These are phyloP conservation scores for Cronartium quercuum DNA, from an alignment of 1,284 basidiomycete species.

Conservation along the genomic window DNA sequence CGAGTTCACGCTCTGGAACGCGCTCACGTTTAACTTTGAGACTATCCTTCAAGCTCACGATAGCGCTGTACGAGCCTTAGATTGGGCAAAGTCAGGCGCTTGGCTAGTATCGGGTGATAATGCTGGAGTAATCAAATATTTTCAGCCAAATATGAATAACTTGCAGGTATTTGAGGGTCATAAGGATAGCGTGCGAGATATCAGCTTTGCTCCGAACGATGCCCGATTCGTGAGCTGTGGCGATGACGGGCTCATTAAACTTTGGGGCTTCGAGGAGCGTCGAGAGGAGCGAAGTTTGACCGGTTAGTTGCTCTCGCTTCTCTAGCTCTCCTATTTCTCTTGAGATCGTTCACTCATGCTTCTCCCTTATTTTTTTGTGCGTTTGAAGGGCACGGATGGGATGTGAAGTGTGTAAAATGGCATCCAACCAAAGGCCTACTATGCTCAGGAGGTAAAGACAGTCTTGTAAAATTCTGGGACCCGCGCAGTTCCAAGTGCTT, in stretches of 20 bases:
- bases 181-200: conserved; percentile 64
- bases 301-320: conserved; percentile 54
- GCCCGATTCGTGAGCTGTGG: conserved; percentile 84
- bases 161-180: conserved; percentile 86
- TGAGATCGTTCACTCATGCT: not conserved
- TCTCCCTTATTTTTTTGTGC: not conserved
- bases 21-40: conserved; percentile 97
- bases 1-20: conserved; percentile 98
- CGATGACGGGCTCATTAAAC: conserved; percentile 85
- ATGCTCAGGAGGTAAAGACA: conserved; percentile 92
- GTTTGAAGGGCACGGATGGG: conserved; percentile 82
- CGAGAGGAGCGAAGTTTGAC: conserved; percentile 78
- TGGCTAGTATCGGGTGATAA: conserved; percentile 91
- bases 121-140: conserved; percentile 92
- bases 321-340: not conserved
- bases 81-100: conserved; percentile 82
- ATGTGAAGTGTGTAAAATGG: conserved; percentile 97
- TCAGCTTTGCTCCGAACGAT: conserved; percentile 88
- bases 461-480: conserved; percentile 99
- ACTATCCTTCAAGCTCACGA: conserved; percentile 92
- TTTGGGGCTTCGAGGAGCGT: conserved; percentile 91
- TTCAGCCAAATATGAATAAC: conserved; percentile 98
- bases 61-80: conserved; percentile 78
- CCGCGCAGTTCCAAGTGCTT: conserved; percentile 79
- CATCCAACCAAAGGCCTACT: conserved; percentile 92